Conservation (phyloP, 495 filamentous ascomycete species). For the Podospora comata region DNA sequence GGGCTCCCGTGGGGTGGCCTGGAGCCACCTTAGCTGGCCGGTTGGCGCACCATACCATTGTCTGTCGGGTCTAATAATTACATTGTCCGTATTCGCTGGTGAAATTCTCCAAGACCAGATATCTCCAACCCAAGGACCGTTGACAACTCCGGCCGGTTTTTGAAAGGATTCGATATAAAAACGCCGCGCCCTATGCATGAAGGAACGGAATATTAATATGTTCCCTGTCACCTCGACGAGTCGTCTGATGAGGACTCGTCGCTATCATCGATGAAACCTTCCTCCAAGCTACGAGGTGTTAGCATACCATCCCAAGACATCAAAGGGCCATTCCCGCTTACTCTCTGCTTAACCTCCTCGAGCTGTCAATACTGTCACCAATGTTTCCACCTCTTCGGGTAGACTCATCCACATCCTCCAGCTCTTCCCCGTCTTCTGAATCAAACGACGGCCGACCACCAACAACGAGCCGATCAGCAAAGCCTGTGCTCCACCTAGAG, state of each 20-base stretch:
- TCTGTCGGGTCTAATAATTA: neutral
- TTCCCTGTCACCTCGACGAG: slow-evolving; percentile 15
- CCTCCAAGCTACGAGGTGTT: slow-evolving; percentile 35
- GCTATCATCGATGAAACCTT: slow-evolving; percentile 40
- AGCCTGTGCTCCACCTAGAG: slow-evolving; percentile 50
- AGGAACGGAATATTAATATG: slow-evolving; percentile 15
- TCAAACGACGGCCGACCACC: slow-evolving; percentile 43
- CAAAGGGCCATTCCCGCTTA: slow-evolving; percentile 25
- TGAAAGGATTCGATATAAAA: slow-evolving; percentile 11
- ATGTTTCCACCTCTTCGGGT: slow-evolving; percentile 58
- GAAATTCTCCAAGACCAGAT: neutral
- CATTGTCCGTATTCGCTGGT: neutral
- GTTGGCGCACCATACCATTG: neutral
- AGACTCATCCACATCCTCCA: slow-evolving; percentile 63
- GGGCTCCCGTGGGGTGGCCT: neutral
- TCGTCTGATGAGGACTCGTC: slow-evolving; percentile 24
- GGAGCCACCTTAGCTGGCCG: neutral
- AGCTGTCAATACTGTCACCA: slow-evolving; percentile 42
- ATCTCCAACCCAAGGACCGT: neutral
- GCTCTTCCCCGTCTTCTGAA: slow-evolving; percentile 59
- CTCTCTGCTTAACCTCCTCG: slow-evolving; percentile 71
- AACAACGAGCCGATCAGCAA: slow-evolving; percentile 33
- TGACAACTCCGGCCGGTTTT: neutral
- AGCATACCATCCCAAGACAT: slow-evolving; percentile 11
- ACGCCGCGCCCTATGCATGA: slow-evolving; percentile 19